Conservation (phyloP, 148 eudicot genomes). For the Tetragonia tetragonoides region DNA sequence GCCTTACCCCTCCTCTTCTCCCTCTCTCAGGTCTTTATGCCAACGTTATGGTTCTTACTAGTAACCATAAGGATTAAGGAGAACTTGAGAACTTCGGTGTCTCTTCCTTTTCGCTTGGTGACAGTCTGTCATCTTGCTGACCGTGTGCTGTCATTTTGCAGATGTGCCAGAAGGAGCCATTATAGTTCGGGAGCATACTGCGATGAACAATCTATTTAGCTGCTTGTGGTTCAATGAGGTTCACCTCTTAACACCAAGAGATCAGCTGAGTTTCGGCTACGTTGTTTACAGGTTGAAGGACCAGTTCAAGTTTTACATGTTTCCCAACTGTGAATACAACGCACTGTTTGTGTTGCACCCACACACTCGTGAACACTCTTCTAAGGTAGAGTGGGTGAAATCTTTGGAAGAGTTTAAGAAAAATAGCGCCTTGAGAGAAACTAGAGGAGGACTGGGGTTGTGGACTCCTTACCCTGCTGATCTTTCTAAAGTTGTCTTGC, state of each 20-base stretch:
- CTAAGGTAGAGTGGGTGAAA: constrained; percentile 92
- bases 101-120: not conserved
- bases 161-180: constrained; percentile 99
- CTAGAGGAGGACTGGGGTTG: constrained; percentile 88
- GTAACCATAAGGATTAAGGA: too few relatives aligned
- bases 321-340: constrained; percentile 93
- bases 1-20: too few relatives aligned
- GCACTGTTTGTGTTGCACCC: constrained; percentile 76
- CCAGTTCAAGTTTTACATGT: constrained; percentile 76
- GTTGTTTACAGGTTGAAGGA: constrained; percentile 69
- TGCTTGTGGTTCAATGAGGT: constrained; percentile 99
- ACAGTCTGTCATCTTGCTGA: not conserved
- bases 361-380: constrained; percentile 91
- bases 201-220: constrained; percentile 80
- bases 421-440: constrained; percentile 62
- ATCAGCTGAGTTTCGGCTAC: constrained; percentile 94
- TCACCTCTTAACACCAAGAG: constrained; percentile 90
- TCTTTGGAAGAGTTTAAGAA: constrained; percentile 64
- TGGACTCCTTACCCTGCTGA: constrained; percentile 94
- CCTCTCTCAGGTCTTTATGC: too few relatives aligned
- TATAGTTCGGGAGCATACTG: constrained; percentile 82
- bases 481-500: constrained; percentile 67
- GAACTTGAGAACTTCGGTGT: not conserved
- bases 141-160: constrained; percentile 33
- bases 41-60: too few relatives aligned